Evolutionary conservation across 169 alveolate genomes (phyloP), one percentile per base, ranked within the genome.

Genomic region (Plasmodium fragile): DNA sequence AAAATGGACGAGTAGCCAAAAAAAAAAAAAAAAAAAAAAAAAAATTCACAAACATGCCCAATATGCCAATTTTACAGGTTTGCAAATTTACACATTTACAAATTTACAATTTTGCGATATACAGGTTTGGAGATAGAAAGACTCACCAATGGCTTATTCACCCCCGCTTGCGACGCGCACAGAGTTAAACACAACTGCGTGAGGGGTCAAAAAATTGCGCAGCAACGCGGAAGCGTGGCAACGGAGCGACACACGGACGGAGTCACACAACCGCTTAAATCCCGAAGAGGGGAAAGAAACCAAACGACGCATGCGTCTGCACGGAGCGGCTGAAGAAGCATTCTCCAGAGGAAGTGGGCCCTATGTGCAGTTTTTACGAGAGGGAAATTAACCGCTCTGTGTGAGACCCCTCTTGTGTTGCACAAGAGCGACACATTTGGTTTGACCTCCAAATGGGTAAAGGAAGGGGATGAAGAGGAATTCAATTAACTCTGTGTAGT

Each of bases 1-100:
- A 65, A 65, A 65, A 65, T 25, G 75, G 75, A 65, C 30, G 36
- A 65, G 75, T 65, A 65, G 75, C 75, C 16, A 65, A 25, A 65
- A 65, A 65, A 65, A 65, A 65, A 65, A 65, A 65, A 65, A 65
- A 65, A 65, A 55, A 18, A 59, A 59, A 59, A 59, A 59, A 59
- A 59, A 59, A 59, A 59, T 5, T 16, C 59, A 11, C 59, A 10
- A 13, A 49, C 0, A 13, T 11, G 18, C 18, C 59, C 11, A 49
- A 49, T 2, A 13, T 11, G 18, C 18, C 59, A 49, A 49, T 49
- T 49, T 49, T 16, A 49, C 59, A 49, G 59, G 18, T 49, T 49
- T 49, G 7, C 59, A 16, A 49, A 3, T 49, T 49, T 49, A 13
- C 59, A 49, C 3, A 1, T 49, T 49, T 49, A 16, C 59, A 11